Base-by-base conservation (phyloP, 768 basidiomycete species). In the Fomitopsis serialis region DNA sequence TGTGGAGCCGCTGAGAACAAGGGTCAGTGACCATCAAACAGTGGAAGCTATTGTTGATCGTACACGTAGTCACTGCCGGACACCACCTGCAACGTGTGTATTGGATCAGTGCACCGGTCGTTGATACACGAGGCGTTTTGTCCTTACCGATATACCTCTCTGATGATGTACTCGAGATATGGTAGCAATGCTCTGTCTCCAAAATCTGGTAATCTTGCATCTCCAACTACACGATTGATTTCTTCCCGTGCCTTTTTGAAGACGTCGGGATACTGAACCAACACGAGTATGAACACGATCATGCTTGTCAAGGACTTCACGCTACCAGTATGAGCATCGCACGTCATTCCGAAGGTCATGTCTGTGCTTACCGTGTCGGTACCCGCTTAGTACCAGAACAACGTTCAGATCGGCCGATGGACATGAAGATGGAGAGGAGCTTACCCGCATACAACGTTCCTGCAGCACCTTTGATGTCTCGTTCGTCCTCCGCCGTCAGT, bases 151-250 rank as follows among this genome's bases (percentile, higher is more conserved):
- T 42, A 43, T 12, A 55, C 54, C 36, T 58, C 53, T 23, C n/a
- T 45, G 1, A 58, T 9, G 34, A 58, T 42, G 13, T 32, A 37
- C 24, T 55, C 57, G 2, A 58, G 21, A 42, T 58, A 58, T 13
- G 57, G 57, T 4, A 58, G 45, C n/a, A 40, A 49, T 22, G 15
- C 23, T 46, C 54, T 22, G 24, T 62, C 61, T 1, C 50, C 50
- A 15, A 60, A 42, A 3, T 55, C 49, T 7, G 44, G 35, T 6
- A 55, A 19, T 27, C 69, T 58, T 13, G 52, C 58, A 1, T 59
- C 58, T n/a, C 68, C 69, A 13, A 70, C 58, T 0, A 70, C 58
- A 0, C 47, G n/a, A 34, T 66, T 66, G 11, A 70, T 50, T 37
- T 70, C 67, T 36, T 54, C 53, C 46, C 63, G 67, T 0, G 60